A percentile compares a stretch with the other conserved stretches of the same genome.
Evolutionary conservation across 2,329 filamentous ascomycete genomes (phyloP).

Genomic region (Helicocarpus griseus): DNA sequence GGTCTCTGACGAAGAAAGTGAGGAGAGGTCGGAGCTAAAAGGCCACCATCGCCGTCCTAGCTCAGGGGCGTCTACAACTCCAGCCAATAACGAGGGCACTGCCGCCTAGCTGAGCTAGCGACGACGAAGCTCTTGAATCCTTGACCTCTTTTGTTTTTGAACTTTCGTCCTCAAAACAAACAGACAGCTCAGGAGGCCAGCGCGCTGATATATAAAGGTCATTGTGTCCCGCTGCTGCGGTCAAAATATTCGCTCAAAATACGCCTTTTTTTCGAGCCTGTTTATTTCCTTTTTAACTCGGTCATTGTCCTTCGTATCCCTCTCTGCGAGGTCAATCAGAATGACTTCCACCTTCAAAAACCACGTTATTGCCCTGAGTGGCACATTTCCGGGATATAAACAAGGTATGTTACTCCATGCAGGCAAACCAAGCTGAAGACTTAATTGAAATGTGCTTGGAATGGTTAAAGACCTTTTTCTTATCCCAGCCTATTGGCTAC

Average conservation of each 20-base stretch:
- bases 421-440: neutral
- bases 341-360: conserved; percentile 23
- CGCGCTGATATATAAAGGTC: neutral
- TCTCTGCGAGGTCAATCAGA: neutral
- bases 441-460: neutral
- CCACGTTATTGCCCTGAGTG: conserved; percentile 46
- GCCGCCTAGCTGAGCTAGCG: conserved; percentile 9
- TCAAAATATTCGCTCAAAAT: neutral
- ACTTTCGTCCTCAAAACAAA: too few species aligned
- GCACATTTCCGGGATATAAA: conserved; percentile 46
- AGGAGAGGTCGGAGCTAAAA: neutral
- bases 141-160: too few species aligned
- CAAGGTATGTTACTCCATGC: conserved; percentile 34
- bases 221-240: neutral
- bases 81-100: conserved; percentile 21
- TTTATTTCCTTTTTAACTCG: neutral
- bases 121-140: too few species aligned
- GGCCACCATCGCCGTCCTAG: neutral
- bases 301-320: neutral
- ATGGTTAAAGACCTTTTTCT: too few species aligned
- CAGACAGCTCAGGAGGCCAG: neutral
- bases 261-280: neutral
- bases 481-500: too few species aligned
- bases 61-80: neutral
- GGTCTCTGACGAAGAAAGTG: too few species aligned